Evolutionary conservation across 768 basidiomycete species (phyloP).

Genomic region (Crassisporium funariophilum): DNA sequence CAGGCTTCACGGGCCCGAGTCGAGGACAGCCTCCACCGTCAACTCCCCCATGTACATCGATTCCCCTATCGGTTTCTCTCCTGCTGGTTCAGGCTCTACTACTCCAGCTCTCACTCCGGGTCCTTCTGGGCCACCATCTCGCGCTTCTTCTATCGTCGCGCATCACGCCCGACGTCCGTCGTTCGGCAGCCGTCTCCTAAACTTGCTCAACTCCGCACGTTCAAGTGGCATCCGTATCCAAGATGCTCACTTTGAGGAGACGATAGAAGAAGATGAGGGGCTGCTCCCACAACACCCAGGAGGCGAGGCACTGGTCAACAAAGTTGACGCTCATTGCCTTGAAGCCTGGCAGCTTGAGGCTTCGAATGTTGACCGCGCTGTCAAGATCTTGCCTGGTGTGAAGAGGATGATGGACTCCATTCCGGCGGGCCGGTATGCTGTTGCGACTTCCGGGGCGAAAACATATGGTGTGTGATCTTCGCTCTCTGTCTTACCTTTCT

Average conservation of each 20-base stretch:
- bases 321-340: slow-evolving; percentile 33
- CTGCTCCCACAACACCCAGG: slow-evolving; percentile 18
- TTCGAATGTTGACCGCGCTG: slow-evolving; percentile 57
- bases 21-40: slow-evolving; percentile 24
- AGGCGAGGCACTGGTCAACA: slow-evolving; percentile 17
- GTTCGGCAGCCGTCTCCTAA: slow-evolving; percentile 34
- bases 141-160: slow-evolving; percentile 41
- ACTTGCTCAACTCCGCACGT: slow-evolving; percentile 20
- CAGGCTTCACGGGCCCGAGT: slow-evolving; percentile 43
- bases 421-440: slow-evolving; percentile 66
- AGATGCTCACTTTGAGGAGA: slow-evolving; percentile 27
- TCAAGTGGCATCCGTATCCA: slow-evolving; percentile 31
- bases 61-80: slow-evolving; percentile 12
- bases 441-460: slow-evolving; percentile 75
- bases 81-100: slow-evolving; percentile 32
- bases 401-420: slow-evolving; percentile 64
- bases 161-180: slow-evolving; percentile 45
- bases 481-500: background rate
- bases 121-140: slow-evolving; percentile 44
- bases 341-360: slow-evolving; percentile 62
- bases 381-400: slow-evolving; percentile 73
- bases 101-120: slow-evolving; percentile 45
- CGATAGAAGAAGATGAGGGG: slow-evolving; percentile 37
- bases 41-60: slow-evolving; percentile 2
- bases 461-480: slow-evolving; percentile 51